Evolutionary conservation across 495 filamentous ascomycete species (phyloP), one percentile per base, ranked within the genome.

Genomic region (Penicillium atrosanguineum): DNA sequence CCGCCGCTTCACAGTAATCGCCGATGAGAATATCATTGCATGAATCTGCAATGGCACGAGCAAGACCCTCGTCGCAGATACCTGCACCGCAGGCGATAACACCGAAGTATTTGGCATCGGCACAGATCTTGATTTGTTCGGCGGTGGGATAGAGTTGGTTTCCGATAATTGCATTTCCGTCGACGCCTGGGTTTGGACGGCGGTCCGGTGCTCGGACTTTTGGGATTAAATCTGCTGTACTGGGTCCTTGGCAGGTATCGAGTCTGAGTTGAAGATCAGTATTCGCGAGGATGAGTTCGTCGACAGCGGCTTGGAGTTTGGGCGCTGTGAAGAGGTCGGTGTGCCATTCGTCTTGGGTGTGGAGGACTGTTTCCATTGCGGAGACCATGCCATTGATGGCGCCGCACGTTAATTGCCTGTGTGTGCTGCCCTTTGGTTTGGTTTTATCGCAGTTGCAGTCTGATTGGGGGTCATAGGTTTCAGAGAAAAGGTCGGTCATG

Each of bases 1-100:
- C 51, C 3, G 51, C 51, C 3, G 51, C 62, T 46, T 65, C 62
- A 43, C 56, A 62, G 46, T 65, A 65, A 23, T 65, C 62, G 4
- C 56, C 62, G 15, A 62, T 65, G 26, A 62, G 29, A 9, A 65
- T 47, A 25, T 65, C 53, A 16, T 62, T 65, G 19, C 48, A 55
- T 1, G 59, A 51, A 18, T 62, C 56, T 14, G 62, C 62, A 6
- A 65, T 38, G 6, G 62, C 59, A 0, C 53, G 44, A 2, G 59
- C 37, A 0, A 60, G 29, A 9, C 62, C 62, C 18, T 62, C 59
- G 20, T 62, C 50, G 9, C 41, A 47, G 18, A 47, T 21, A 6
- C 48, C 42, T 1, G 43, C 53, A 8, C 48, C 50, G 16, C 50
- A 53, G 11, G 59, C 59, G 7, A 60, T 47, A 1, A 48, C 53